Evolutionary conservation across 495 filamentous ascomycete species (phyloP), one percentile per base, ranked within the genome.

Genomic region (Lentithecium fluviatile): DNA sequence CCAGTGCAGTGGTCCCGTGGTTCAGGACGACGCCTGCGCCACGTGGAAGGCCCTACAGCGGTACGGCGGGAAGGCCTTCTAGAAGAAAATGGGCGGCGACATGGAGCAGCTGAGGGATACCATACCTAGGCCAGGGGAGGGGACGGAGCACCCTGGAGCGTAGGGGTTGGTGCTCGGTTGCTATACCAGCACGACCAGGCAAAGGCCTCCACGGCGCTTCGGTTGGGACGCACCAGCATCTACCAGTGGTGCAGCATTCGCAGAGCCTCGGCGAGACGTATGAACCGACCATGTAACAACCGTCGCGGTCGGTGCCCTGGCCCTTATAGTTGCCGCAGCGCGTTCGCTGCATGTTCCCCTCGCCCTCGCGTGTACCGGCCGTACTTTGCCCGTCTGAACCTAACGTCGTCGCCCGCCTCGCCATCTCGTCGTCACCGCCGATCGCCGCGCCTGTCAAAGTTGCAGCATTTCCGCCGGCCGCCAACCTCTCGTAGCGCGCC

Each of bases 391-490:
- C n/a, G n/a, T n/a, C n/a, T n/a, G n/a, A n/a, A n/a, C 29, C 29
- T 21, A 32, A 12, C 19, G 10, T 32, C 29, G 29, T 10, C 29
- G n/a, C n/a, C 10, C 29, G 29, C 29, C 29, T 32, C 29, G 29
- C 34, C 36, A 54, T 54, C 51, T 17, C 7, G 13, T 43, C 29
- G 34, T 36, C 12, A 19, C 29, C 51, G 51, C 51, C 40, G 51
- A 54, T 54, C 51, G 51, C 34, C 51, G 17, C 29, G 4, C 29
- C 4, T 32, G 51, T 54, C 51, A 54, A 54, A 42, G 51, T 43
- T 23, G 46, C 32, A 38, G 51, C 51, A 54, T 29, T 6, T 32
- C 15, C 50, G 12, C 23, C 20, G 51, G 38, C 24, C 25, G 25
- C 26, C 25, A 38, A 34, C 40, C 55, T 24, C 15, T 24, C 23